Percentiles rank a stretch among this genome's conserved stretches.
Conservation (phyloP, 306 rosid species). For the Crotalaria pallida region DNA sequence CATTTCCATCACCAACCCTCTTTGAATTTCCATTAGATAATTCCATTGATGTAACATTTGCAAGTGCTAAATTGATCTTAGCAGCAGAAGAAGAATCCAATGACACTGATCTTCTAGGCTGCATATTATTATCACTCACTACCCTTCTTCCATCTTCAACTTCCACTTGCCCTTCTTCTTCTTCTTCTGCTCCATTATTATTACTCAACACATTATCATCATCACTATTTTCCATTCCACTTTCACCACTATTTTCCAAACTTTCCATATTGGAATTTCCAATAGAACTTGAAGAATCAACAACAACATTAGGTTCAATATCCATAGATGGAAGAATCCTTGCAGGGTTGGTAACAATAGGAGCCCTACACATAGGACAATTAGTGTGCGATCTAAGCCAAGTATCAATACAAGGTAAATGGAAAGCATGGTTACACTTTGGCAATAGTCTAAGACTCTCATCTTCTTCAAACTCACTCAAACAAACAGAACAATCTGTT, state of each 20-base stretch:
- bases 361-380: slow-evolving; percentile 89
- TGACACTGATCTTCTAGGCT: slow-evolving; percentile 61
- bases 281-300: slow-evolving; percentile 5
- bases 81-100: slow-evolving; percentile 49
- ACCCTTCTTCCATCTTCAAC: background rate
- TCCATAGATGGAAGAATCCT: slow-evolving; percentile 19
- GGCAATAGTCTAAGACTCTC: slow-evolving; percentile 73
- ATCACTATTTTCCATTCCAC: slow-evolving; percentile 5
- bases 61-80: slow-evolving; percentile 35
- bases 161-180: background rate
- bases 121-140: slow-evolving; percentile 19
- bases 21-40: slow-evolving; percentile 21
- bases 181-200: slow-evolving; percentile 11
- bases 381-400: slow-evolving; percentile 88
- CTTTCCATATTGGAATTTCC: slow-evolving; percentile 19
- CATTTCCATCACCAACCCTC: slow-evolving; percentile 19
- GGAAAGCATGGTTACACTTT: slow-evolving; percentile 84
- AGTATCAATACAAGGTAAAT: slow-evolving; percentile 75
- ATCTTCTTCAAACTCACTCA: slow-evolving; percentile 71
- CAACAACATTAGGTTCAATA: slow-evolving; percentile 17
- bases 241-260: background rate
- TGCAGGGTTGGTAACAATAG: slow-evolving; percentile 27
- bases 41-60: slow-evolving; percentile 6
- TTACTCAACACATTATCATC: slow-evolving; percentile 5
- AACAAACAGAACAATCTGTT: slow-evolving; percentile 76